Conservation (phyloP, 257 asterid species). For the Datura wrightii region DNA sequence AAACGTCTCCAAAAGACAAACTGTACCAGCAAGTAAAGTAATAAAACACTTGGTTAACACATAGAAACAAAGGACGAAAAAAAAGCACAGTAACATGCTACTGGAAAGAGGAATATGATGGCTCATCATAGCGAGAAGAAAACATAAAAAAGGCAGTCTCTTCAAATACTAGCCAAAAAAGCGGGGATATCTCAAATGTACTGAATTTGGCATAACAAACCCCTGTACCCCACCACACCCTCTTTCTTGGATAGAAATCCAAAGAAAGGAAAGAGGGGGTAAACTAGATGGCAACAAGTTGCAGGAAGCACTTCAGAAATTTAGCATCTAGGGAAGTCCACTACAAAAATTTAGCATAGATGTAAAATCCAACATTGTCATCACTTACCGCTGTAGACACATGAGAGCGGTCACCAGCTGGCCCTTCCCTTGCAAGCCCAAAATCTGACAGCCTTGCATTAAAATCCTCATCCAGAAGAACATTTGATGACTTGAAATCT, state of each 20-base stretch:
- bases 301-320: not conserved
- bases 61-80: not conserved
- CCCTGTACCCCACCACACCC: not conserved
- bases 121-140: not conserved
- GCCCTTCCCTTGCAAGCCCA: constrained; percentile 99
- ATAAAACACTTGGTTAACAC: constrained; percentile 4
- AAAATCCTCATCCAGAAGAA: constrained; percentile 81
- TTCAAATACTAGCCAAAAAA: not conserved
- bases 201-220: not conserved
- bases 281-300: not conserved
- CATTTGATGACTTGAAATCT: constrained; percentile 87
- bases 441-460: constrained; percentile 84
- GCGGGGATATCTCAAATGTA: not conserved
- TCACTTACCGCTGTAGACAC: constrained; percentile 89
- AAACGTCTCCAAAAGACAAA: not conserved
- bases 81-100: not conserved
- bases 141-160: not conserved
- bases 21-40: constrained; percentile 15
- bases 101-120: not conserved
- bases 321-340: not conserved
- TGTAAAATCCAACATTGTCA: not conserved
- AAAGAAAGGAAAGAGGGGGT: not conserved
- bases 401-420: constrained; percentile 70
- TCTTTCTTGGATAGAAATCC: not conserved
- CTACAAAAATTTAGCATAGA: not conserved